Evolutionary conservation across 495 filamentous ascomycete species (phyloP), one percentile per base, ranked within the genome.

Genomic region (Trichocladium antarcticum): DNA sequence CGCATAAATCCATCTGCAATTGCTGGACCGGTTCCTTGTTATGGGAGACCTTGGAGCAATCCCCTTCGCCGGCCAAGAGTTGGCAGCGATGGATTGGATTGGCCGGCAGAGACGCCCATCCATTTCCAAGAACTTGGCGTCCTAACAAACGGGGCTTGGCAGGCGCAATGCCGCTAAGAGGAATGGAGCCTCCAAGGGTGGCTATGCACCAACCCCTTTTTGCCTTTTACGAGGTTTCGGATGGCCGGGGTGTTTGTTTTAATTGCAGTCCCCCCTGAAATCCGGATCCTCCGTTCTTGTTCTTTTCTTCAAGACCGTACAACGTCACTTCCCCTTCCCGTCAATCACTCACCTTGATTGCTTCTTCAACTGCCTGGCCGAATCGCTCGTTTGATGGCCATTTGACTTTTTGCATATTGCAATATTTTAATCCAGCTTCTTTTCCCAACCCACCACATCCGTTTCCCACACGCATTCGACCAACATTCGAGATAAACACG

Each of bases 311-410:
- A 47, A 41, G 38, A 28, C 39, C 29, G n/a, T n/a, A n/a, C n/a
- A n/a, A n/a, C n/a, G n/a, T n/a, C n/a, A n/a, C n/a, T n/a, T n/a
- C n/a, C n/a, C 15, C 24, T 42, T 49, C 34, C 36, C 22, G 57
- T 59, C 57, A 47, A 53, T 54, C 53, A 43, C 49, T 56, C 39
- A 32, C 6, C 42, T 14, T 45, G 34, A 32, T 24, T 44, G 15
- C 17, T 42, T 22, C 32, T 51, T 41, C 43, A 36, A 32, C 40
- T 40, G n/a, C 29, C 11, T 11, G 51, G 50, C 57, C 57, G 46
- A 36, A 42, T 48, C 57, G 45, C 57, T 59, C 57, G 57, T 59
- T 59, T 59, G 48, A 54, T 54, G 57, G 57, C 48, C 49, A 15
- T 57, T 61, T 61, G 51, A 54, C 22, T 41, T 32, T 31, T 44